Conservation (phyloP, 176 grass and related monocot species). For the Alloteropsis semialata region DNA sequence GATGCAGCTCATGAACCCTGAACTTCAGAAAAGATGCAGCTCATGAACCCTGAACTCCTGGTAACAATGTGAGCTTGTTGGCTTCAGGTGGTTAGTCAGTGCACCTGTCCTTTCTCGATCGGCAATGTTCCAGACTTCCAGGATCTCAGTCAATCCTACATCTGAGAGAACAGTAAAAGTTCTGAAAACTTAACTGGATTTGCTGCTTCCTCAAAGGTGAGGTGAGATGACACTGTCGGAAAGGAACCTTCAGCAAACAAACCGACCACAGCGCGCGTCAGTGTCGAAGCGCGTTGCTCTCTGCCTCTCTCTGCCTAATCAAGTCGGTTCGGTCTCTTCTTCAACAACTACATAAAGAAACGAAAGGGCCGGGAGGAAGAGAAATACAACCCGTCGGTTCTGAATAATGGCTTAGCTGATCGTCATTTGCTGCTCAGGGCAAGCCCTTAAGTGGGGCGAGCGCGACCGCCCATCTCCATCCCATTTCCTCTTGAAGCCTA, state of each 20-base stretch:
- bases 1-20: not conserved
- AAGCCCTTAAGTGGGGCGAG: not conserved
- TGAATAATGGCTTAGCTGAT: not conserved
- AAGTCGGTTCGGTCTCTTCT: not conserved
- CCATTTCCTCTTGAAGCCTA: not conserved
- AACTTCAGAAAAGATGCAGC: not conserved
- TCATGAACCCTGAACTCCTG: not conserved
- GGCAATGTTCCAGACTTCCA: not conserved
- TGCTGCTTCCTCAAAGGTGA: not conserved
- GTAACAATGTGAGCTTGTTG: not conserved
- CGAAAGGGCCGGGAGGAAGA: not conserved
- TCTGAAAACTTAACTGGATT: not conserved
- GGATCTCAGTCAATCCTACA: not conserved
- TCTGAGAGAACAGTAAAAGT: not conserved
- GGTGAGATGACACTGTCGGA: constrained; percentile 19
- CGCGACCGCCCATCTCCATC: not conserved
- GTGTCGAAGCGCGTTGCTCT: not conserved
- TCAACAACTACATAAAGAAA: not conserved
- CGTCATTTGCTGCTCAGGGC: not conserved
- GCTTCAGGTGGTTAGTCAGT: not conserved
- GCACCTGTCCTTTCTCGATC: not conserved
- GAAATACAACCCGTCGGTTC: not conserved
- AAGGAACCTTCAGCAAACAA: not conserved
- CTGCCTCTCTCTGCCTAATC: not conserved
- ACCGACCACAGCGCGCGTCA: not conserved